phyloP scores from a whole-genome alignment of 73 alveolate species.

The Paramecium pentaurelia region DNA sequence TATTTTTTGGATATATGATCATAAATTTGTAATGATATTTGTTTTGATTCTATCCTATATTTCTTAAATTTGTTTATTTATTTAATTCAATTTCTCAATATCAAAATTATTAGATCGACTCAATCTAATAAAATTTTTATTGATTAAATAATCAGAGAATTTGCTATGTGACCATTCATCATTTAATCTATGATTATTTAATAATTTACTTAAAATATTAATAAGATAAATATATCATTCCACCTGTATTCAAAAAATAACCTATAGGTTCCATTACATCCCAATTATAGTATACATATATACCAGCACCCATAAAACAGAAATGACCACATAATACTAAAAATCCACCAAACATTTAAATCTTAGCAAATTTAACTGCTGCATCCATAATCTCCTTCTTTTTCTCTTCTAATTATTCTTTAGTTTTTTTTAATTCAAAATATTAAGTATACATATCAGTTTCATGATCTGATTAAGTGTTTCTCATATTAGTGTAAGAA shows the following conservation, averaged over 20 bases:
- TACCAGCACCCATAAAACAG: constrained; percentile 69
- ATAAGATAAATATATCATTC: not conserved
- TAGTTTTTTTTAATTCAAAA: not conserved
- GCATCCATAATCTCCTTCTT: not conserved
- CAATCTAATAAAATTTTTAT: not conserved
- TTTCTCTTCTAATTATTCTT: not conserved
- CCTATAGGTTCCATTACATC: constrained; percentile 78
- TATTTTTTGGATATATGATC: constrained; percentile 1
- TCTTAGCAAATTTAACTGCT: not conserved
- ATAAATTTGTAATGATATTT: constrained; percentile 23
- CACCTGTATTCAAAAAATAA: constrained; percentile 38
- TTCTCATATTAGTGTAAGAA: not conserved
- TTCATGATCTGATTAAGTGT: constrained; percentile 13
- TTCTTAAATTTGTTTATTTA: not conserved
- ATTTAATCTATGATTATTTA: not conserved
- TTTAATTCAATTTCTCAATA: not conserved
- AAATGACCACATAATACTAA: constrained; percentile 59
- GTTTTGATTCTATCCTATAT: constrained; percentile 31
- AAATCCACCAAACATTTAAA: constrained; percentile 35
- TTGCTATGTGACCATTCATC: not conserved
- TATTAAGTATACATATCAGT: not conserved
- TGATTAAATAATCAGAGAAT: constrained; percentile 15
- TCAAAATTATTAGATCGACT: not conserved
- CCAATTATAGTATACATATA: constrained; percentile 68
- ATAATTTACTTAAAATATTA: not conserved